Percentiles rank a stretch among this genome's conserved stretches.
Evolutionary conservation across 805 yeast species (phyloP).

Genomic region (Kurtzmaniella fragi): DNA sequence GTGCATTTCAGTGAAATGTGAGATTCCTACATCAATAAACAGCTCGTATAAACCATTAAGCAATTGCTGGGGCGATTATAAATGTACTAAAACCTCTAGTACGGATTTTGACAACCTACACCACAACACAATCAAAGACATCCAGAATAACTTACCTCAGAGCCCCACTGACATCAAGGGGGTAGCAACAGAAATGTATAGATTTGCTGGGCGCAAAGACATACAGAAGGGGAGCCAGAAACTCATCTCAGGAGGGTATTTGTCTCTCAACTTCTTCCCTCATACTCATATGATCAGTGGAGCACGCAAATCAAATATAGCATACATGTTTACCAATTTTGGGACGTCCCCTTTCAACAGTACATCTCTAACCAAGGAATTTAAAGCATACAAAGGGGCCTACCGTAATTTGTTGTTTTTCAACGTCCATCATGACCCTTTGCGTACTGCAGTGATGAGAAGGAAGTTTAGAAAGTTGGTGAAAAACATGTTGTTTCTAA

Average conservation of each 20-base stretch:
- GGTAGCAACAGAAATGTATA: conserved; percentile 13
- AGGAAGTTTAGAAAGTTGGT: conserved; percentile 18
- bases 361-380: conserved; percentile 12
- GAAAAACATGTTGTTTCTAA: conserved; percentile 11
- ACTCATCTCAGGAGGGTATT: conserved; percentile 14
- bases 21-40: too few relatives aligned
- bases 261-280: conserved; percentile 27
- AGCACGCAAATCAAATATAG: conserved; percentile 33
- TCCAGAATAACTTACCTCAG: conserved; percentile 16
- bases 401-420: conserved; percentile 18
- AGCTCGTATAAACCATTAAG: too few relatives aligned
- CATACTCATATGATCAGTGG: conserved; percentile 18
- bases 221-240: conserved; percentile 11
- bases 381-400: conserved; percentile 24
- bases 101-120: too few relatives aligned
- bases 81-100: too few relatives aligned
- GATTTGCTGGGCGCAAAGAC: neutral
- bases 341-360: conserved; percentile 24
- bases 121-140: neutral
- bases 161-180: conserved; percentile 32
- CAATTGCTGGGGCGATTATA: too few relatives aligned
- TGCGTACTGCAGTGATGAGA: conserved; percentile 30
- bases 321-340: conserved; percentile 25
- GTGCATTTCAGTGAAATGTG: too few relatives aligned
- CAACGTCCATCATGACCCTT: conserved; percentile 20